Evolutionary conservation across 257 asterid genomes (phyloP), one percentile per base, ranked within the genome.

Genomic region (Thymus quinquecostatus): DNA sequence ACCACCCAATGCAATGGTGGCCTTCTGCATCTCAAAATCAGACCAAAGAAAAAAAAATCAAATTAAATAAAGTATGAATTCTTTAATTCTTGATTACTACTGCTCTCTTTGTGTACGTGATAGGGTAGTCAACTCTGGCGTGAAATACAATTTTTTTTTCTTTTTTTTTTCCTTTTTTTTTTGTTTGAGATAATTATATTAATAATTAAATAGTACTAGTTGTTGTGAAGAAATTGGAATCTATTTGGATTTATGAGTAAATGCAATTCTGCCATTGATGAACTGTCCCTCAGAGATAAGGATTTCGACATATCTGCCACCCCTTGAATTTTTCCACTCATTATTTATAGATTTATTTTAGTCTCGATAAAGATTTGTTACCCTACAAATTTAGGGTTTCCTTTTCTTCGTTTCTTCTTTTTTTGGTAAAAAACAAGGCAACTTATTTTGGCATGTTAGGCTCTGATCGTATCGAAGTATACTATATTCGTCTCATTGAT

Each of bases 61-160:
- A 43, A 28, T 13, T 0, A 60, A n/a, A 56, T n/a, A 36, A 62
- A 14, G 10, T 4, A 11, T 4, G 12, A 27, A 2, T 47, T 44
- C 6, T 10, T 64, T 13, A 59, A 4, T 43, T 27, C 41, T 43
- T 6, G 6, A 36, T 10, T 21, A 44, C 10, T 43, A 10, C 43
- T 63, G 7, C 6, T 13, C 32, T 0, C n/a, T 30, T 27, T 36
- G 8, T 66, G n/a, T 57, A 30, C 51, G 7, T 14, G 75, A 69
- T 69, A 50, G 66, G 77, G 57, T 70, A 77, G 82, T 78, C 79
- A 79, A 69, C 77, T 50, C 76, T 74, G 64, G 78, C 69, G 47
- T 71, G 75, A 66, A 60, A 32, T 48, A 13, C 27, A 33, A 21
- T 41, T 73, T 7, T 10, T 45, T 45, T 45, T 45, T 9, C 21